Percentiles rank a stretch among this genome's conserved stretches.
phyloP scores from a whole-genome alignment of 2,329 filamentous ascomycete genomes.

The Hymenoscyphus albidus region DNA sequence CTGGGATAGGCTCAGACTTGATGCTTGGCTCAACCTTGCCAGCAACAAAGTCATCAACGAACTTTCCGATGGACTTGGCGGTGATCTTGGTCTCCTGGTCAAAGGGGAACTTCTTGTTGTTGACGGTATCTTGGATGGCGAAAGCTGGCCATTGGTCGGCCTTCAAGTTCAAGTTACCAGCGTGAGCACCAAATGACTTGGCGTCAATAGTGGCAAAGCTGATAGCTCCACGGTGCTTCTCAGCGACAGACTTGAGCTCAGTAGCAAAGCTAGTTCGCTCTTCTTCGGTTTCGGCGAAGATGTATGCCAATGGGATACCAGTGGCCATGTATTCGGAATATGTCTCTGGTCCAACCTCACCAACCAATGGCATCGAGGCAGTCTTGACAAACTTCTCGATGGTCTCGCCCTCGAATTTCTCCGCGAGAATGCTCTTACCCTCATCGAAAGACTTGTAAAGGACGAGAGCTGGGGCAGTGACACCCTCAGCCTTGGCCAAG shows the following conservation, averaged over 20 bases:
- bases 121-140: constrained; percentile 90
- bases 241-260: constrained; percentile 77
- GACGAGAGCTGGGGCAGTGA: constrained; percentile 80
- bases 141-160: constrained; percentile 94
- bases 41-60: constrained; percentile 78
- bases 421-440: constrained; percentile 80
- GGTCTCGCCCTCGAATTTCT: constrained; percentile 75
- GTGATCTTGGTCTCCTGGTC: constrained; percentile 79
- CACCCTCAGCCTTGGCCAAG: constrained; percentile 84
- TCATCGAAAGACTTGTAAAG: constrained; percentile 98
- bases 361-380: constrained; percentile 82
- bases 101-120: constrained; percentile 97
- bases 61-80: constrained; percentile 64
- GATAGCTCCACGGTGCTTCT: constrained; percentile 89
- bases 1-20: constrained; percentile 96
- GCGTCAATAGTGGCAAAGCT: constrained; percentile 99
- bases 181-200: constrained; percentile 89
- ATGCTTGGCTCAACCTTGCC: constrained; percentile 94
- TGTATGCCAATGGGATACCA: constrained; percentile 90
- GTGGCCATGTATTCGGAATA: constrained; percentile 93
- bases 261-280: constrained; percentile 78
- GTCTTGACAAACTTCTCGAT: constrained; percentile 82
- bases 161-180: constrained; percentile 94
- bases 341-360: constrained; percentile 94
- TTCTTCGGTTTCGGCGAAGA: constrained; percentile 89